Base-by-base conservation (phyloP, 2,329 filamentous ascomycete species). In the Xylariales sp. region DNA sequence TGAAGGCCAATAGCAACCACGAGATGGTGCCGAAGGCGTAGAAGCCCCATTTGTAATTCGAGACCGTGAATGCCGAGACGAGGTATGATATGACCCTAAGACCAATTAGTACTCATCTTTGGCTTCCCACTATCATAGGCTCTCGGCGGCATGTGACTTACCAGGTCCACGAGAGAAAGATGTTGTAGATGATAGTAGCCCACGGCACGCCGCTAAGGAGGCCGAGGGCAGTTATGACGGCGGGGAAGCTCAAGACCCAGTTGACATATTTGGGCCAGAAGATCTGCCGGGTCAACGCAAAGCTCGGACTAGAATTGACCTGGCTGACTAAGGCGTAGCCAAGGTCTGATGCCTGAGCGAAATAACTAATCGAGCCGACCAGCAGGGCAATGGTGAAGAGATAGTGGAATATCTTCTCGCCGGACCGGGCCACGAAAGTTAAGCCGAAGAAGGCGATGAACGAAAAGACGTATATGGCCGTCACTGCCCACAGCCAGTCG, bases 31-130 rank as follows among this genome's bases (percentile, higher is more conserved):
- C 86, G 64, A 87, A 86, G 69, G 78, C 82, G 73, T 79, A 88
- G 80, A 86, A 88, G 5, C 86, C 86, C 86, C 86, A 88, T 77
- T 87, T 87, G 78, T 88, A 87, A 71, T 78, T 80, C 55, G 81
- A 82, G 6, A 73, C 65, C 3, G 83, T 85, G 76, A 82, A 84
- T 60, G 85, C 83, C 28, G 79, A 80, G 60, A 82, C 79, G 36
- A 87, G 81, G 74, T 86, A 87, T 28, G 79, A 78, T 71, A 87
- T 71, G 68, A 86, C 73, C 83, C 76, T 78, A 28, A 39, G 10
- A 16, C 48, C 9, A 9, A n/a, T 64, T 65, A 43, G 46, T 32
- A 71, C 67, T 65, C 54, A 18, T 23, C 53, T 30, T 14, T 18
- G 6, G 30, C 30, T 52, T 39, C 54, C 30, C 18, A 30, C 3